Conservation (phyloP, 2,329 filamentous ascomycete species). For the Colletotrichum plurivorum region DNA sequence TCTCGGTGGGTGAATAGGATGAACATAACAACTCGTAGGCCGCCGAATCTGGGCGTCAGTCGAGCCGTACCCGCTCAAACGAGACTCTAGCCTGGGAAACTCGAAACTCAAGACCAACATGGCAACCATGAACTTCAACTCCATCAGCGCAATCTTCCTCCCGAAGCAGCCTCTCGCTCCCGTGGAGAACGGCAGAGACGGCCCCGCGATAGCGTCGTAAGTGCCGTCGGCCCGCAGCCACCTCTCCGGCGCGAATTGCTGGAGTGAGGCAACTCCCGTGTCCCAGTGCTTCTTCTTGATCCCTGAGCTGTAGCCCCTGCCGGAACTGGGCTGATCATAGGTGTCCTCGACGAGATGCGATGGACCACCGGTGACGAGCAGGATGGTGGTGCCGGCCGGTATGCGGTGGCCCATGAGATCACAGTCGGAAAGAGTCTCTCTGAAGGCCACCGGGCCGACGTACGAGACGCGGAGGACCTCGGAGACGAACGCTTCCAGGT, state of each 20-base stretch:
- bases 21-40: background rate
- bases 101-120: background rate
- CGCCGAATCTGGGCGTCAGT: background rate
- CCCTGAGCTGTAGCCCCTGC: background rate
- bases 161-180: constrained; percentile 2
- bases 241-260: background rate
- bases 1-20: background rate
- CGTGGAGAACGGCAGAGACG: constrained; percentile 2
- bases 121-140: background rate
- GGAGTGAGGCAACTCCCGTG: background rate
- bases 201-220: background rate
- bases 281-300: background rate
- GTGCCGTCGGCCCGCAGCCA: background rate
- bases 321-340: background rate
- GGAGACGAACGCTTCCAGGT: background rate
- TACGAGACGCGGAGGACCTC: background rate
- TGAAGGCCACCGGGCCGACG: background rate
- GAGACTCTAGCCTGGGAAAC: background rate
- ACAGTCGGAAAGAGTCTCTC: background rate
- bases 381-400: background rate
- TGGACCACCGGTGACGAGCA: background rate
- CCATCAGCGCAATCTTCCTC: background rate
- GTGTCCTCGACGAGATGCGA: background rate
- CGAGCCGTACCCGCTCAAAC: background rate
- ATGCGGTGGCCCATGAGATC: background rate